A percentile compares a stretch with the other conserved stretches of the same genome.
phyloP scores from a whole-genome alignment of 768 basidiomycete species.

The Termitomyces sp. region DNA sequence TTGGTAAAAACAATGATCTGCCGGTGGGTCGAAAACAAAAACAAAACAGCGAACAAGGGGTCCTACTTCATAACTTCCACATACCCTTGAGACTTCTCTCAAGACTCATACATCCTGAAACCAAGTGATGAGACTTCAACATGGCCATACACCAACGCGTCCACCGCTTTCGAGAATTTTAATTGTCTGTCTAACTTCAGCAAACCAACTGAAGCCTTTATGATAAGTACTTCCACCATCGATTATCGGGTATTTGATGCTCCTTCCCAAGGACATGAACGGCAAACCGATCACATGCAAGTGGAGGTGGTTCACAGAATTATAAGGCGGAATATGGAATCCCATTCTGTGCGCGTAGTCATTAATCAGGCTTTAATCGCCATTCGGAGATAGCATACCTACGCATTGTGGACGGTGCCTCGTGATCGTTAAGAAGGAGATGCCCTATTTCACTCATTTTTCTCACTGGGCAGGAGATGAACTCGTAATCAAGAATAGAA shows the following conservation, averaged over 20 bases:
- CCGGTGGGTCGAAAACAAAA: neutral
- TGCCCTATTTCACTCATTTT: conserved; percentile 41
- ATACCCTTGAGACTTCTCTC: neutral
- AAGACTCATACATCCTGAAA: too few relatives aligned
- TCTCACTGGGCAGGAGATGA: conserved; percentile 18
- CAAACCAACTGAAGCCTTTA: conserved; percentile 76
- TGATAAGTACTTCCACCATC: conserved; percentile 30
- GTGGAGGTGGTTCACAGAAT: conserved; percentile 67
- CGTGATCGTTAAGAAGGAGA: conserved; percentile 40
- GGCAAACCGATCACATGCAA: conserved; percentile 70
- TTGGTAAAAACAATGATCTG: neutral
- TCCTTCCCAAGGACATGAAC: conserved; percentile 35
- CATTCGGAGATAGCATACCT: conserved; percentile 27
- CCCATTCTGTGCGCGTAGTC: conserved; percentile 47
- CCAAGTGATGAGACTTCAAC: conserved; percentile 19
- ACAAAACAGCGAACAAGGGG: neutral
- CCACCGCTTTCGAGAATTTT: conserved; percentile 52
- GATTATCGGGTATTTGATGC: conserved; percentile 44
- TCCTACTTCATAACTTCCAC: neutral
- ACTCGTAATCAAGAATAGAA: neutral
- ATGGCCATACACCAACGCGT: conserved; percentile 45
- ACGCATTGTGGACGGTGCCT: conserved; percentile 35
- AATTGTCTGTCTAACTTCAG: conserved; percentile 53
- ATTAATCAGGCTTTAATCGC: neutral
- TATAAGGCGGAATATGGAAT: conserved; percentile 80